A percentile compares a stretch with the other conserved stretches of the same genome.
These are phyloP conservation scores for Saccharomycopsis oosterbeekiorum DNA, from an alignment of 805 yeast species.

Conservation along the genomic window DNA sequence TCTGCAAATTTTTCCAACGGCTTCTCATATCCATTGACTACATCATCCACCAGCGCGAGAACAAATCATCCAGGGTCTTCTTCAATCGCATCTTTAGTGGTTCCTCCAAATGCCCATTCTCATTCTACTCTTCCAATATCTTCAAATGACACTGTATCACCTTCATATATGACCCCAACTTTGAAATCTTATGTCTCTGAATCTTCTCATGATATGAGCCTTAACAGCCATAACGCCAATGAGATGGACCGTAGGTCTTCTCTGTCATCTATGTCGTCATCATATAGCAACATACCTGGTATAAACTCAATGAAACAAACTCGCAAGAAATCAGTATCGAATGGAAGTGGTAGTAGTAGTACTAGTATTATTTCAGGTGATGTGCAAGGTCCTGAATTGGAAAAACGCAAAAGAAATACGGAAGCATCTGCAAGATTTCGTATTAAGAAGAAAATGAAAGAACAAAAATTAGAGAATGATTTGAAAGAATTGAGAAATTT, in stretches of 20 bases:
- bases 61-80: background rate
- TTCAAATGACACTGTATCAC: background rate
- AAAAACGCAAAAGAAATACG: slow-evolving; percentile 79
- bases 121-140: background rate
- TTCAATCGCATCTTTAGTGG: background rate
- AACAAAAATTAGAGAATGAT: slow-evolving; percentile 78
- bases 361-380: background rate
- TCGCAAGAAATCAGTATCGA: background rate
- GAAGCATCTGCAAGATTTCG: slow-evolving; percentile 94
- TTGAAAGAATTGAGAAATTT: slow-evolving; percentile 64
- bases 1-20: background rate
- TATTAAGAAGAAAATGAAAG: slow-evolving; percentile 82
- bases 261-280: background rate
- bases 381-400: slow-evolving; percentile 36
- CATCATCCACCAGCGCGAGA: background rate
- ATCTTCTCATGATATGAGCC: background rate
- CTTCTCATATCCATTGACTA: background rate
- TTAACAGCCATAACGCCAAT: background rate
- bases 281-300: background rate
- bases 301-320: background rate
- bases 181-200: background rate
- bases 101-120: background rate
- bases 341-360: background rate
- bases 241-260: background rate
- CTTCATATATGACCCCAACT: background rate